Evolutionary conservation across 2,329 filamentous ascomycete genomes (phyloP).

Genomic region (Penicillium sclerotiorum): DNA sequence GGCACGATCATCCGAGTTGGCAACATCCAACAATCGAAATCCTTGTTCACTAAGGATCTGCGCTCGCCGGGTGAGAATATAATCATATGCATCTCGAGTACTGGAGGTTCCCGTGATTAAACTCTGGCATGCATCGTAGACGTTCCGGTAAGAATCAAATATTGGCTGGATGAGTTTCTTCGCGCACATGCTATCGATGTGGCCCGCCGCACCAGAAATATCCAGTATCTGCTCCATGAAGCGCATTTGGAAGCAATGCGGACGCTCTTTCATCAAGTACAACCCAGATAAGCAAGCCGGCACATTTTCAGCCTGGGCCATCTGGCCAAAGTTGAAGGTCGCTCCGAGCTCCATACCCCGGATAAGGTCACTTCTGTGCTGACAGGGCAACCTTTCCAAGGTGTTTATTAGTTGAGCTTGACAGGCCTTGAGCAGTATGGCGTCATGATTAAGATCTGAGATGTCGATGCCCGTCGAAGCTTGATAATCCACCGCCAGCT

Average conservation of each 20-base stretch:
- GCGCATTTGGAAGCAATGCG: constrained; percentile 13
- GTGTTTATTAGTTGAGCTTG: constrained; percentile 9
- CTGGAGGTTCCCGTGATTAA: constrained; percentile 11
- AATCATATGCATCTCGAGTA: constrained; percentile 16
- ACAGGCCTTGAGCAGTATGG: constrained; percentile 16
- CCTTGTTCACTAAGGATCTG: constrained; percentile 5
- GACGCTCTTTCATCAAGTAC: background rate
- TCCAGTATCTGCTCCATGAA: constrained; percentile 21
- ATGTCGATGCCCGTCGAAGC: constrained; percentile 13
- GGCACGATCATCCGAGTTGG: constrained; percentile 2
- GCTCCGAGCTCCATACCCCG: constrained; percentile 15
- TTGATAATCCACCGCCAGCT: constrained; percentile 14
- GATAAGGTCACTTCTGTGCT: constrained; percentile 10
- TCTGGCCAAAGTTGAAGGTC: constrained; percentile 19
- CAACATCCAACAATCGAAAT: constrained; percentile 4
- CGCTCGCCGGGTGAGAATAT: constrained; percentile 12
- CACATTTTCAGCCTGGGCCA: constrained; percentile 18
- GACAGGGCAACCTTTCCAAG: constrained; percentile 1
- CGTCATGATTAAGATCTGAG: constrained; percentile 16
- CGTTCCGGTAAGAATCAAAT: constrained; percentile 18
- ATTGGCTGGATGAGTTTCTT: constrained; percentile 17
- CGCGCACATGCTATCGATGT: constrained; percentile 18
- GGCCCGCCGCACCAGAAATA: constrained; percentile 17
- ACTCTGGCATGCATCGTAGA: constrained; percentile 18
- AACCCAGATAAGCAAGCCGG: constrained; percentile 13